Conservation (phyloP, 225 moss, liverwort and hornwort genomes). For the Physcomitrellopsis africana region DNA sequence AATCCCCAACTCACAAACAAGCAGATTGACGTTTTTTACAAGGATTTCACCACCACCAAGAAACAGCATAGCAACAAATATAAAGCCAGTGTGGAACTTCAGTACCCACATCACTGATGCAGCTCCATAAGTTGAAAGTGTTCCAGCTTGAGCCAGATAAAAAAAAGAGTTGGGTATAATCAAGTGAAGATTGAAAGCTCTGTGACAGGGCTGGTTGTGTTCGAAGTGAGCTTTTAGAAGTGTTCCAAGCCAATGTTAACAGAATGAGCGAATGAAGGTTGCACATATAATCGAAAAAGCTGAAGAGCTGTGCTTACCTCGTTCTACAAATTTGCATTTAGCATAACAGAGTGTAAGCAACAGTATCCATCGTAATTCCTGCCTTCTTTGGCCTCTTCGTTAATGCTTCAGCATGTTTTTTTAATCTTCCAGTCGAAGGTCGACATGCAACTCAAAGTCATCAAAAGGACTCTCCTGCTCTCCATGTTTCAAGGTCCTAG, state of each 20-base stretch:
- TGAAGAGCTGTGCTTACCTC: conserved; percentile 44
- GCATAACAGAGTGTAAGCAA: conserved; percentile 82
- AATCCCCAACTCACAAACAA: too few relatives aligned
- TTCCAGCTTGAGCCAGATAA: not conserved
- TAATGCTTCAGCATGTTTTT: too few relatives aligned
- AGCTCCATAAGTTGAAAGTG: not conserved
- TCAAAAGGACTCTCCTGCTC: too few relatives aligned
- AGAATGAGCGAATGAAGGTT: too few relatives aligned
- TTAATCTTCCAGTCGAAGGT: too few relatives aligned
- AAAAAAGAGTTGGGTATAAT: not conserved
- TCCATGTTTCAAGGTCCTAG: too few relatives aligned
- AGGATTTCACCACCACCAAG: not conserved
- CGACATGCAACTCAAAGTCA: too few relatives aligned
- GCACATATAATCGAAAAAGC: not conserved
- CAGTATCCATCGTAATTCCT: conserved; percentile 73
- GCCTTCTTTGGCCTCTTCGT: too few relatives aligned
- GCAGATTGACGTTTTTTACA: not conserved
- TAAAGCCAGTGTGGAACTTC: not conserved
- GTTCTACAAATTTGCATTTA: conserved; percentile 75
- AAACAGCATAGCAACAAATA: not conserved
- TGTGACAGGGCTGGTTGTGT: conserved; percentile 30
- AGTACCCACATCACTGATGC: not conserved
- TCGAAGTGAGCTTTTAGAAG: conserved; percentile 66
- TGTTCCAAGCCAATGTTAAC: conserved; percentile 49
- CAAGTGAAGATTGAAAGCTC: conserved; percentile 43